phyloP scores from a whole-genome alignment of 805 yeast species.

The Candida methanosorbosa region DNA sequence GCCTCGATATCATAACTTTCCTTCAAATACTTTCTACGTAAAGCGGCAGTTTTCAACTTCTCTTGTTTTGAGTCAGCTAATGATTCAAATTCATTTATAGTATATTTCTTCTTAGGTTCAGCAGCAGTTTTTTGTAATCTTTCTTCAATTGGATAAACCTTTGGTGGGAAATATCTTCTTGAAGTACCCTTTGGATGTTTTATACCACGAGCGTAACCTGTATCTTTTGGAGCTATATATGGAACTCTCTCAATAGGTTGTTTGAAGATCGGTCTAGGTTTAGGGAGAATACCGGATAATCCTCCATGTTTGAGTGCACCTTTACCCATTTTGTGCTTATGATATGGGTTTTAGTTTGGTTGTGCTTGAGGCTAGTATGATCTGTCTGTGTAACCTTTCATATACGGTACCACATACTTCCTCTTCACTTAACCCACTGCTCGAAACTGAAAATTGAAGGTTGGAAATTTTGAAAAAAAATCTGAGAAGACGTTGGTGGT shows the following conservation, averaged over 20 bases:
- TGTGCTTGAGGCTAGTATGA: too few species aligned
- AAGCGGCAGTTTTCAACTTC: slow-evolving; percentile 44
- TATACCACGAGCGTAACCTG: slow-evolving; percentile 66
- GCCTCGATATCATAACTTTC: slow-evolving; percentile 43
- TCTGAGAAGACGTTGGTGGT: too few species aligned
- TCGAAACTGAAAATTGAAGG: too few species aligned
- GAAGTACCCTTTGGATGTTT: slow-evolving; percentile 57
- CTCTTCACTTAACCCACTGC: too few species aligned
- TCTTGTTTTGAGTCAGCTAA: slow-evolving; percentile 33
- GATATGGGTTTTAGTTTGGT: too few species aligned
- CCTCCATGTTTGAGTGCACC: slow-evolving; percentile 44
- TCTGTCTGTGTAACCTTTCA: too few species aligned
- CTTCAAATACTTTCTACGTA: slow-evolving; percentile 64
- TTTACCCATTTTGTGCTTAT: slow-evolving; percentile 40
- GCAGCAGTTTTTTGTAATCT: slow-evolving; percentile 47
- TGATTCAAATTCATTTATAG: slow-evolving; percentile 23
- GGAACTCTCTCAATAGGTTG: slow-evolving; percentile 50
- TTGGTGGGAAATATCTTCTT: slow-evolving; percentile 45
- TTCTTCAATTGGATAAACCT: slow-evolving; percentile 50
- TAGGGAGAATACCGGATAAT: slow-evolving; percentile 79
- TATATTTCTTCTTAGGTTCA: slow-evolving; percentile 23
- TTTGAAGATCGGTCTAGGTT: slow-evolving; percentile 66
- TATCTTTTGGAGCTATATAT: slow-evolving; percentile 38
- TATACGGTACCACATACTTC: too few species aligned
- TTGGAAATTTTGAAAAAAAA: too few species aligned